Base-by-base conservation (phyloP, 306 rosid genomes). In the Geum urbanum region DNA sequence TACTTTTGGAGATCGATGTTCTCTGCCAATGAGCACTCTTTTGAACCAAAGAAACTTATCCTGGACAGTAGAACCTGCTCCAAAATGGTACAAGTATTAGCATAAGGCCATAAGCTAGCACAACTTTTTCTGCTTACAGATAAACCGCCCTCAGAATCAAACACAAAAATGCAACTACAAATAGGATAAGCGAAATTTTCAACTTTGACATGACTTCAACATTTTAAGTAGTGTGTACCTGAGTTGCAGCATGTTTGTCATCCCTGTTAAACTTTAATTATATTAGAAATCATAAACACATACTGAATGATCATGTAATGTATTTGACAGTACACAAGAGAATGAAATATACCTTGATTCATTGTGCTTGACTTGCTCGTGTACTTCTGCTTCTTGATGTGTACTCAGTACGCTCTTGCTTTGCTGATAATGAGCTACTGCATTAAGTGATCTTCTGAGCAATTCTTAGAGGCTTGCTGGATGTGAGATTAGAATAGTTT, bases 161-260 rank as follows among this genome's bases (percentile, higher is more conserved):
- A 56, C 3, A 24, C n/a, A 56, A 24, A 7, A 57, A 0, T 59
- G 16, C 43, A 11, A 9, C 19, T 16, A 4, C 47, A 14, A 65
- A 37, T 32, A 35, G 47, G 9, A 6, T 35, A 67, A 67, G 40
- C 13, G 50, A 67, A 35, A 43, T 41, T 3, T 8, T 27, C 8
- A 41, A 63, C 48, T 0, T 27, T 14, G 20, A 60, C 63, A 58
- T 58, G 44, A 22, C 37, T 5, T 14, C 18, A 11, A 35, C 6
- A 37, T 39, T 60, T 27, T 1, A 60, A 60, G 13, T 37, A 60
- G 4, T 7, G n/a, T 18, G 35, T 74, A 80, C 92, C 79, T 84
- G 88, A 72, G 79, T 80, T 73, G 89, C 92, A 65, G 86, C 85
- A 78, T 85, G 94, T 71, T 85, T 90, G 70, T 90, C 88, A 75